Evolutionary conservation across 1,284 basidiomycete genomes (phyloP), one percentile per base, ranked within the genome.

Genomic region (Cryptococcus amylolentus): DNA sequence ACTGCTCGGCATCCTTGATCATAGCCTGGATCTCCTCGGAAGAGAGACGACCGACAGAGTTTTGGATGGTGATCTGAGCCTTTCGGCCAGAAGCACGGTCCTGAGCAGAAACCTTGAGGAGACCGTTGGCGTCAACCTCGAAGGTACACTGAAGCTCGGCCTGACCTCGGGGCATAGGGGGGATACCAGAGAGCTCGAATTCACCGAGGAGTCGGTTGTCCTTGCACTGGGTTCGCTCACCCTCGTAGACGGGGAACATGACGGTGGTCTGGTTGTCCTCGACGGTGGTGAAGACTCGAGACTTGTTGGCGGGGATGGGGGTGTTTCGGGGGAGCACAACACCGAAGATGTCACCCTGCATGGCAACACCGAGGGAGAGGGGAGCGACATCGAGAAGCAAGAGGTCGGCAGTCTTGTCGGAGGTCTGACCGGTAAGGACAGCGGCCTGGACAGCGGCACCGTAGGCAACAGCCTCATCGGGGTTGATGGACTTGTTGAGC

Each of bases 181-280:
- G 95, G 71, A 98, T 98, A 63, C 94, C 94, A 54, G 93, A 88
- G 52, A 98, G 89, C 81, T 98, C 94, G 82, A 98, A 98, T 82
- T 98, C 96, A 76, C 95, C 95, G 79, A 98, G 91, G 54, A 98
- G 79, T 83, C 97, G 97, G 85, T 97, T 98, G 83, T 98, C 96
- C 85, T 97, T 98, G 65, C 94, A 97, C 74, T 93, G 89, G 53
- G 94, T 91, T 84, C 95, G 93, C 81, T 98, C 96, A 81, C 96
- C 95, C 84, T 98, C 95, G 81, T 85, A 98, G 59, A 98, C 95
- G 80, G 97, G 95, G 80, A 98, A 97, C 73, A 97, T 84, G 56
- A 98, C 95, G 84, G 91, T 91, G 61, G 94, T 92, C 79, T 98
- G 96, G 84, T 98, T 98, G 84, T 98, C 95, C 65, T 93, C 88